These are phyloP conservation scores for Phytopythium helicoides DNA, from an alignment of 352 stramenopile species.

Conservation along the genomic window DNA sequence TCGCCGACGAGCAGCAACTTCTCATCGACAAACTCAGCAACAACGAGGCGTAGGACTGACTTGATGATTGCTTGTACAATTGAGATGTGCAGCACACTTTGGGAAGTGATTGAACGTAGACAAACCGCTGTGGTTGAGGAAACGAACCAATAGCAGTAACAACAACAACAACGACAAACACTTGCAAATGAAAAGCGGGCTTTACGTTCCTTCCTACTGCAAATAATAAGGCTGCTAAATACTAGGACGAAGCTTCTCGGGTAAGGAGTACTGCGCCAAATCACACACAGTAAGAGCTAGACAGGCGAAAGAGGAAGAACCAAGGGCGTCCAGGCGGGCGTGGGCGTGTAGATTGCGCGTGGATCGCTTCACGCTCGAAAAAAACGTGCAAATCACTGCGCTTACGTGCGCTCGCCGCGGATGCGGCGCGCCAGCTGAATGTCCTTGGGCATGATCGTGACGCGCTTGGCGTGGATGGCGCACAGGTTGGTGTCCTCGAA, in stretches of 20 bases:
- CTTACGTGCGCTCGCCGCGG: conserved; percentile 86
- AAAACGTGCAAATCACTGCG: background rate
- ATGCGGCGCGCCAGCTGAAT: conserved; percentile 94
- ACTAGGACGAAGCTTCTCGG: conserved; percentile 28
- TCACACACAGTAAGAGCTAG: conserved; percentile 34
- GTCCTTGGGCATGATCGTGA: conserved; percentile 98
- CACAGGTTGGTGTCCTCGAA: conserved; percentile 96
- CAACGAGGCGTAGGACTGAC: conserved; percentile 62
- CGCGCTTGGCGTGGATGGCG: conserved; percentile 95
- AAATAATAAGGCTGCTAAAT: conserved; percentile 40
- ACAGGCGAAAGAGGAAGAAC: conserved; percentile 19
- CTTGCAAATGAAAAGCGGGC: background rate
- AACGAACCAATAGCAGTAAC: too few relatives aligned
- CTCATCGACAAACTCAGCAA: conserved; percentile 88
- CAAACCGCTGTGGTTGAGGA: too few relatives aligned
- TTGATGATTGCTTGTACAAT: background rate
- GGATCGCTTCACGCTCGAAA: too few relatives aligned
- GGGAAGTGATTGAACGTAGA: too few relatives aligned
- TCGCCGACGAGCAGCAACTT: conserved; percentile 75
- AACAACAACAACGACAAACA: too few relatives aligned
- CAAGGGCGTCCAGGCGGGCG: background rate
- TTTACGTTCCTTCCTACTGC: conserved; percentile 29
- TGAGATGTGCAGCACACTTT: too few relatives aligned
- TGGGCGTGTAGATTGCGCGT: too few relatives aligned
- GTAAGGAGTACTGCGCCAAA: conserved; percentile 29